Evolutionary conservation across 2,329 filamentous ascomycete species (phyloP), one percentile per base, ranked within the genome.

Genomic region (Aspergillus floridensis): DNA sequence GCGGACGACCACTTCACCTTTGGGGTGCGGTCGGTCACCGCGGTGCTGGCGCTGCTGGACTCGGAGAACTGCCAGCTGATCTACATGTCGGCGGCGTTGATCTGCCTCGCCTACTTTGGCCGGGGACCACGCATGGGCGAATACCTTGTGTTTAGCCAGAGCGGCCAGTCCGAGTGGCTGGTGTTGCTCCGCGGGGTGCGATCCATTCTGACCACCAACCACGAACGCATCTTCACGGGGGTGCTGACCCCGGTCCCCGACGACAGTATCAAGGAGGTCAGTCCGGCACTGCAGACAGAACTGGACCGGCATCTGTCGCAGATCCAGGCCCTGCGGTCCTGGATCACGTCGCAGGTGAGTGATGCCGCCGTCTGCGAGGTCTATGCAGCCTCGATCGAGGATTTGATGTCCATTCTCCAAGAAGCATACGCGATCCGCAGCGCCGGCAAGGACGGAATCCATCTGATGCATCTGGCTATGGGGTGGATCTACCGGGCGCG

Each of bases 1-100:
- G 73, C 72, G 5, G 70, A 74, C 51, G 61, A 63, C 4, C 73
- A 75, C 57, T 75, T 75, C 41, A 74, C 69, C 0, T 74, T 74
- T 48, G 73, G 73, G 0, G 61, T 75, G 1, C 69, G 64, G 19
- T 73, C 70, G 2, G 72, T 75, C 0, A 73, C 70, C 0, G 51
- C 65, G 1, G 64, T 74, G 0, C 58, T 75, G 3, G 61, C 69
- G 0, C 57, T 66, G 14, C 53, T 75, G 0, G 59, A 70, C 44
- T 54, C 56, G 1, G 64, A 64, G 1, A 74, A 69, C 41, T 74
- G 72, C 22, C 73, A 75, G 41, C 58, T 62, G 8, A 63, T 74
- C 11, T 75, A 75, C 58, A 70, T 74, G 26, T 66, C 72, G 0
- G 66, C 72, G 0, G 61, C 68, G 10, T 32, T 75, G 41, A 68